These are phyloP conservation scores for Inga laurina DNA, from an alignment of 306 rosid species.

Conservation along the genomic window DNA sequence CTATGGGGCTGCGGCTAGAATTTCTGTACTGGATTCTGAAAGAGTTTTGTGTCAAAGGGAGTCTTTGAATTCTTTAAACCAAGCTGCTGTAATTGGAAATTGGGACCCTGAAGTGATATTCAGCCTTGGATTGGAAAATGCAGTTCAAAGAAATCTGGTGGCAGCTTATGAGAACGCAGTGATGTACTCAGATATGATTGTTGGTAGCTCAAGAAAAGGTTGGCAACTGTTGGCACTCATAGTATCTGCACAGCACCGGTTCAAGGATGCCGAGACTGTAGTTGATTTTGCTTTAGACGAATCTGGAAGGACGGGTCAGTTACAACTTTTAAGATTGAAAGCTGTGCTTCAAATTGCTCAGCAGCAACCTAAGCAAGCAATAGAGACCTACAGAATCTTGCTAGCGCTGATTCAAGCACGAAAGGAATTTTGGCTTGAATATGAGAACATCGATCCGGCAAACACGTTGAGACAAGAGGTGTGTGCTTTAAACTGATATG, in stretches of 20 bases:
- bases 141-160: conserved; percentile 75
- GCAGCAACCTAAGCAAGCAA: conserved; percentile 86
- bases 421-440: conserved; percentile 52
- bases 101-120: conserved; percentile 60
- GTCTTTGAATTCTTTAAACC: conserved; percentile 59
- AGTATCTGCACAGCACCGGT: conserved; percentile 76
- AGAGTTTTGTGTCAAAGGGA: conserved; percentile 61
- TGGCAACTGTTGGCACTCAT: conserved; percentile 77
- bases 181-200: conserved; percentile 61
- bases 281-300: conserved; percentile 88
- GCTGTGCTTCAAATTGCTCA: conserved; percentile 80
- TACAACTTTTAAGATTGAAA: conserved; percentile 79
- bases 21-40: conserved; percentile 76
- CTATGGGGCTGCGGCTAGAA: conserved; percentile 73
- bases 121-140: conserved; percentile 76
- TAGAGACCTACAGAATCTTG: conserved; percentile 87
- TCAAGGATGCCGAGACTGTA: conserved; percentile 76
- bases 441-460: conserved; percentile 37
- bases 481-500: conserved; percentile 16
- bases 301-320: conserved; percentile 62
- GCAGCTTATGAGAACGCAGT: conserved; percentile 64
- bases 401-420: conserved; percentile 71
- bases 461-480: conserved; percentile 38
- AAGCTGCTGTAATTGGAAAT: conserved; percentile 45
- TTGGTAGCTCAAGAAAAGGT: conserved; percentile 67